Conservation (phyloP, 345 rosid species). For the Eucalyptus sp. region DNA sequence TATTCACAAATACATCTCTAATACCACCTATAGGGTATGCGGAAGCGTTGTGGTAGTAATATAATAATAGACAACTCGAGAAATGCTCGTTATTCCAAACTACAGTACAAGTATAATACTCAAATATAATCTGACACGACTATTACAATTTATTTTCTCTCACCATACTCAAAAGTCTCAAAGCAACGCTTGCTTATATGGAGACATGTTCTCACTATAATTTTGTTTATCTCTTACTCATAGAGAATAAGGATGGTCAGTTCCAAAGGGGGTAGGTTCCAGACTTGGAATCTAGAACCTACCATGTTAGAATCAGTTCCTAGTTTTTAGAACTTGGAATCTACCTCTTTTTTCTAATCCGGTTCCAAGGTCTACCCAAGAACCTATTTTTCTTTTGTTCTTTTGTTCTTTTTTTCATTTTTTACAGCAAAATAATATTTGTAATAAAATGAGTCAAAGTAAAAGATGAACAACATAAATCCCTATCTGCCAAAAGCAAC, state of each 20-base stretch:
- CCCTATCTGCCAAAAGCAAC: background rate
- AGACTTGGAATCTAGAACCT: background rate
- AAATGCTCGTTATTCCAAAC: background rate
- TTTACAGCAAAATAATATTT: too few species aligned
- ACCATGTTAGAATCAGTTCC: background rate
- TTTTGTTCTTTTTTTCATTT: background rate
- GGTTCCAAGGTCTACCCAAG: background rate
- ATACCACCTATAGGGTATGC: background rate
- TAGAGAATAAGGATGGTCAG: too few species aligned
- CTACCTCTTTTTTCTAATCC: fast-evolving
- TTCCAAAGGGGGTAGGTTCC: too few species aligned
- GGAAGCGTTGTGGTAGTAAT: background rate
- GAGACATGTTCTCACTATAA: background rate
- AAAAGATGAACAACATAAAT: too few species aligned
- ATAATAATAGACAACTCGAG: background rate
- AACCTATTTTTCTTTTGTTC: background rate
- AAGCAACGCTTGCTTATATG: background rate
- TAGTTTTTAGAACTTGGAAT: too few species aligned
- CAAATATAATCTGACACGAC: too few species aligned
- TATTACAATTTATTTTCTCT: background rate
- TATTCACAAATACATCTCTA: background rate
- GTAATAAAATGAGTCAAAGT: background rate
- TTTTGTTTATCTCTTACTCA: background rate
- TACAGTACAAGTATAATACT: background rate
- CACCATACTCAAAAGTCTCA: background rate